Base-by-base conservation (phyloP, 2,329 filamentous ascomycete genomes). In the Pseudogymnoascus destructans region DNA sequence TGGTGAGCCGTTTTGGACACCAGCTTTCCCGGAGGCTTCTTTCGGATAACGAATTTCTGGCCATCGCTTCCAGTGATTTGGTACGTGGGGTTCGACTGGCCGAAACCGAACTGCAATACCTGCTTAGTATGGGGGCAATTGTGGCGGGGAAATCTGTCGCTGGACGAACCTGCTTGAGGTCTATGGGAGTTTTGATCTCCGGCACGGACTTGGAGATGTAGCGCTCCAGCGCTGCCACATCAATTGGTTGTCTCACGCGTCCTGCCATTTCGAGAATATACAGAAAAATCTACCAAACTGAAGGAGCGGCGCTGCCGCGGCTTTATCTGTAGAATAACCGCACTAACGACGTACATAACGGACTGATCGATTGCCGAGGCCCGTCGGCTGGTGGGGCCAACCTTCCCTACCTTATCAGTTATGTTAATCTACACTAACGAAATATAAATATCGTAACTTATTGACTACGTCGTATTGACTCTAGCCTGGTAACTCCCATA, bases 81-180 rank as follows among this genome's bases (percentile, higher is more conserved):
- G 74, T 97, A 98, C 2, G 93, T 98, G 46, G 93, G 93, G 70
- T 97, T 98, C 60, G 89, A 95, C 74, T 97, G 93, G 61, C 93
- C 93, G 71, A 95, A 97, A 66, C 91, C 89, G 70, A 97, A 98
- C 88, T 97, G 33, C 27, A 33, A 40, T 23, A 27, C 23, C 3
- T 25, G 46, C 8, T 55, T 21, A 59, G 57, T 25, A 57, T 17
- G 55, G 25, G 58, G 54, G 40, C 19, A n/a, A 52, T 55, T 58
- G 11, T 30, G 38, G 25, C 13, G 5, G 25, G 4, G 19, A 23
- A 23, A 49, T 15, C 40, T 27, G 17, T 19, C 57, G 61, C 33
- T 3, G 15, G 13, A 68, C 72, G 60, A 73, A 91, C 90, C 81
- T 96, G 92, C 75, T 95, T 95, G 64, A 97, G 76, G 49, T 90